Percentiles rank a stretch among this genome's conserved stretches.
Conservation (phyloP, 345 rosid genomes). For the Rhodamnia argentea region DNA sequence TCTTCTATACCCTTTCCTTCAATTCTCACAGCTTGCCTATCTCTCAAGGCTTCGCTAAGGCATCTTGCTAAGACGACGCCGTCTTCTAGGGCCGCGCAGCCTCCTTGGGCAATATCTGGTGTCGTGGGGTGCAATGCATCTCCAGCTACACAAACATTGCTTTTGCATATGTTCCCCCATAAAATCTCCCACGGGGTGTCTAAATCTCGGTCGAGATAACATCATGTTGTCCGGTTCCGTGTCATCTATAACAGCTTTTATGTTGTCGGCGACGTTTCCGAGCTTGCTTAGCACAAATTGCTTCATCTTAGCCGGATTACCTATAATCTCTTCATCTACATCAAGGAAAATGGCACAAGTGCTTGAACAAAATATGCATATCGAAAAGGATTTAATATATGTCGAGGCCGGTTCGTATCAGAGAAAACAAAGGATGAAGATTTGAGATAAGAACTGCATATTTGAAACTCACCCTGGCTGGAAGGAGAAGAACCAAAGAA, state of each 20-base stretch:
- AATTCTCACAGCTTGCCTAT: not conserved
- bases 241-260: constrained; percentile 21
- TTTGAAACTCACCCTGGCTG: constrained; percentile 13
- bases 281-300: constrained; percentile 29
- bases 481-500: constrained; percentile 7
- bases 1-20: not conserved
- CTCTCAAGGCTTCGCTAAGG: constrained; percentile 29
- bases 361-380: not conserved
- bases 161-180: constrained; percentile 31
- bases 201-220: constrained; percentile 15
- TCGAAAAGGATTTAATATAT: not conserved
- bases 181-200: constrained; percentile 23
- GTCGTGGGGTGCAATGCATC: constrained; percentile 73
- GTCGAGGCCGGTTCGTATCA: not conserved
- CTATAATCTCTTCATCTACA: constrained; percentile 8
- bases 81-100: constrained; percentile 58
- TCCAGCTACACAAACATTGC: constrained; percentile 48
- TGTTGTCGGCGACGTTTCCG: constrained; percentile 13
- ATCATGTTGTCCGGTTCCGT: constrained; percentile 25
- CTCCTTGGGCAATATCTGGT: constrained; percentile 67
- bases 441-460: not conserved
- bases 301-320: constrained; percentile 27
- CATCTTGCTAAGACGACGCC: constrained; percentile 55
- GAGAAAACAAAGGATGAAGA: not conserved
- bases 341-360: not conserved